phyloP scores from a whole-genome alignment of 805 yeast species.

The Ogataea trehaloabstinens region DNA sequence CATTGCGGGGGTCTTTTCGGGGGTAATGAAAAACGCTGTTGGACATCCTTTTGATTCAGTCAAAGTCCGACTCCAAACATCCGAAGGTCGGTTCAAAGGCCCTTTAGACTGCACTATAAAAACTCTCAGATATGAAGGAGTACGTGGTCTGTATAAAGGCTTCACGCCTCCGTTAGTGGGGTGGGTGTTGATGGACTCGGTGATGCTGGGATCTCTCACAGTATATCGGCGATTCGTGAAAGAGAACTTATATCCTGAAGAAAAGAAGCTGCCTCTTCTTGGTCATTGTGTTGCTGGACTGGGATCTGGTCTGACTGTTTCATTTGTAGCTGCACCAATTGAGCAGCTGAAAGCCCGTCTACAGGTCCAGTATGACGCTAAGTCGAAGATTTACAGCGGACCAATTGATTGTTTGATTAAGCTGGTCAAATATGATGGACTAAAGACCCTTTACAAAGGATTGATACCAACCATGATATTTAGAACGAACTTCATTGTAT shows the following conservation, averaged over 20 bases:
- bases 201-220: conserved; percentile 84
- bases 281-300: conserved; percentile 75
- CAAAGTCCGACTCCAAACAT: conserved; percentile 80
- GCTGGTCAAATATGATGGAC: conserved; percentile 58
- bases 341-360: conserved; percentile 86
- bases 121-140: conserved; percentile 73
- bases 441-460: conserved; percentile 77
- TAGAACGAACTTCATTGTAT: conserved; percentile 79
- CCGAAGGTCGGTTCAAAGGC: conserved; percentile 71
- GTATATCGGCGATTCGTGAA: conserved; percentile 68
- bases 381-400: conserved; percentile 63
- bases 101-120: conserved; percentile 77
- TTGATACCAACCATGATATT: conserved; percentile 83
- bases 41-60: conserved; percentile 95
- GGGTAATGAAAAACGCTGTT: conserved; percentile 81
- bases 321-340: conserved; percentile 94
- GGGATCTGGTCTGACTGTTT: conserved; percentile 91
- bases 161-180: conserved; percentile 92
- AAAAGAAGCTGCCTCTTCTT: conserved; percentile 60
- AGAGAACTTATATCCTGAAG: conserved; percentile 59
- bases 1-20: conserved; percentile 85
- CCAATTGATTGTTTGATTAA: conserved; percentile 74
- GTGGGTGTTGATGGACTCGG: conserved; percentile 92
- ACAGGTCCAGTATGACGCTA: conserved; percentile 86
- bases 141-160: conserved; percentile 80